Evolutionary conservation across 1,284 basidiomycete genomes (phyloP).

Genomic region (Cronartium quercuum): DNA sequence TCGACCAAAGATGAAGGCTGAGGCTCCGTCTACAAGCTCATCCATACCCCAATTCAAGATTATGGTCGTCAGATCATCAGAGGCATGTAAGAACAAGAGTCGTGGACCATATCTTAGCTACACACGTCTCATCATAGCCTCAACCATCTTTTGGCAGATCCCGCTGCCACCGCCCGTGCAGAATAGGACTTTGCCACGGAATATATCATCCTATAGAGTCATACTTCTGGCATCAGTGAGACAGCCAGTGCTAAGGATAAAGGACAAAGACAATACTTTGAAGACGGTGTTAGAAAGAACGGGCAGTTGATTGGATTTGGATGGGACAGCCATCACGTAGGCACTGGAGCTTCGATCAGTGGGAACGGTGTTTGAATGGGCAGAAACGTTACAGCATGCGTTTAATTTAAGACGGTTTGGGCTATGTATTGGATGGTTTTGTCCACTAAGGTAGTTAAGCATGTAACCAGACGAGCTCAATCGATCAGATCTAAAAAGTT

Average conservation of each 20-base stretch:
- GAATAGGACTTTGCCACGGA: conserved; percentile 88
- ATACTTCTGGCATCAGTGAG: background rate
- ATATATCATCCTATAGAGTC: conserved; percentile 56
- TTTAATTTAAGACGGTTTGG: no score
- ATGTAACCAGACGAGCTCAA: no score
- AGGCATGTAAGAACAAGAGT: conserved; percentile 5
- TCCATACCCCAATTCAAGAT: background rate
- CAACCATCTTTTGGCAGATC: conserved; percentile 83
- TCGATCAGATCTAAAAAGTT: no score
- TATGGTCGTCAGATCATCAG: background rate
- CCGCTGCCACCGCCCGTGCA: conserved; percentile 61
- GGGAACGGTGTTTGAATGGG: no score
- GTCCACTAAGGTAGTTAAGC: no score
- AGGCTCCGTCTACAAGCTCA: conserved; percentile 49
- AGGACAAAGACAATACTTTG: background rate
- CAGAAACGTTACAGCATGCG: no score
- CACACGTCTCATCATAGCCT: conserved; percentile 60
- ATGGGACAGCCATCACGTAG: no score
- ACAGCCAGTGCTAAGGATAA: background rate
- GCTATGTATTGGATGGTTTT: no score
- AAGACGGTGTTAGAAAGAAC: conserved; percentile 1
- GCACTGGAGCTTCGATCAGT: no score
- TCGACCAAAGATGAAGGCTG: conserved; percentile 45
- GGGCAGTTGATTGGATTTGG: no score
- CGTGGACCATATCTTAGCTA: conserved; percentile 19